Conservation (phyloP, 2,329 filamentous ascomycete genomes). For the Grosmannia penicillata region DNA sequence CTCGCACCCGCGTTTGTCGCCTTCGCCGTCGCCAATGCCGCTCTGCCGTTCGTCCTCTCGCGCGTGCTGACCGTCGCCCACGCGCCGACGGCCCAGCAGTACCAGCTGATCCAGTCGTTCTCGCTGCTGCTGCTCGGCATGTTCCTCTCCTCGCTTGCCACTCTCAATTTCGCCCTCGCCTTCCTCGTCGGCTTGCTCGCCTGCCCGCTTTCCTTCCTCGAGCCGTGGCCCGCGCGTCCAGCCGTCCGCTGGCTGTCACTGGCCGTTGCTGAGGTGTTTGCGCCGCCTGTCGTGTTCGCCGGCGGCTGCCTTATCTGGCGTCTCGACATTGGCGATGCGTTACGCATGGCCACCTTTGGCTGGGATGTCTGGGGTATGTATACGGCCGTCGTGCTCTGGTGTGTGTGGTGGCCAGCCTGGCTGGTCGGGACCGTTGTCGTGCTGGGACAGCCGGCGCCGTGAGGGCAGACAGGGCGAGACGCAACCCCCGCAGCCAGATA, state of each 20-base stretch:
- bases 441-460: conserved; percentile 21
- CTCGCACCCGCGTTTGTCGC: conserved; percentile 42
- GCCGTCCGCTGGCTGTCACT: conserved; percentile 26
- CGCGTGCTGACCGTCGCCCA: conserved; percentile 34
- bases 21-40: conserved; percentile 39
- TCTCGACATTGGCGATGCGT: conserved; percentile 36
- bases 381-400: conserved; percentile 81
- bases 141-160: conserved; percentile 82
- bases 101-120: conserved; percentile 72
- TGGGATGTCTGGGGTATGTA: conserved; percentile 86
- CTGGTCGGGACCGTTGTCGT: conserved; percentile 46
- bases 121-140: conserved; percentile 86
- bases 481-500: neutral
- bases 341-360: conserved; percentile 65
- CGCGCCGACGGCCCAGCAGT: conserved; percentile 50
- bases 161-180: conserved; percentile 85
- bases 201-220: conserved; percentile 63
- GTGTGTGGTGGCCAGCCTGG: conserved; percentile 94
- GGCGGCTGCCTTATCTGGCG: conserved; percentile 26
- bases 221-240: conserved; percentile 25
- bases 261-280: conserved; percentile 41
- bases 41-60: conserved; percentile 43
- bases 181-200: conserved; percentile 72
- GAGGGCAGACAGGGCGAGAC: neutral
- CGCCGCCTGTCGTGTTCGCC: conserved; percentile 43